phyloP scores from a whole-genome alignment of 768 basidiomycete species.

The Rhodotorula babjevae region DNA sequence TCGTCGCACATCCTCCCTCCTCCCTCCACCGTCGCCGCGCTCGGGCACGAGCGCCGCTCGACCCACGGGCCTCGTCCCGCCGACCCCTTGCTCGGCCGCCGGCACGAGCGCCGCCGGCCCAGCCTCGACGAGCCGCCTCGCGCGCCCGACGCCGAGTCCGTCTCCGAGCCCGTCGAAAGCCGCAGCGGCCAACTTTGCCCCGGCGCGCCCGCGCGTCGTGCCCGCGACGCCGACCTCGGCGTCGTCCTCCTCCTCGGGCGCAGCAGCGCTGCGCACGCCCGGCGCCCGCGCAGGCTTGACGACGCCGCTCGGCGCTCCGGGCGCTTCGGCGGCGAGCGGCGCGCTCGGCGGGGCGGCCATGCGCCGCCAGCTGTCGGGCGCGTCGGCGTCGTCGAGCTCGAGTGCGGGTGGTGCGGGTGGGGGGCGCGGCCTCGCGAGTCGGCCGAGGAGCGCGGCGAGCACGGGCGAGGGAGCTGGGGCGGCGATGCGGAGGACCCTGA shows the following conservation, averaged over 20 bases:
- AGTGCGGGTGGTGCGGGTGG: too few species aligned
- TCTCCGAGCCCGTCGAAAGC: not conserved
- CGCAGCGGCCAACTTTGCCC: conserved; percentile 2
- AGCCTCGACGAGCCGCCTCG: not conserved
- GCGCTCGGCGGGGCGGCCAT: too few species aligned
- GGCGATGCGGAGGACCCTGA: not conserved
- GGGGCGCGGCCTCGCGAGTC: not conserved
- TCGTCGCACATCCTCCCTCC: not conserved
- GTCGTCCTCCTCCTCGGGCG: not conserved
- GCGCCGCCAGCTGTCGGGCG: not conserved
- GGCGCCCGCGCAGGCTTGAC: not conserved
- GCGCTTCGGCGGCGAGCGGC: not conserved
- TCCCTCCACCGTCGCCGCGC: not conserved
- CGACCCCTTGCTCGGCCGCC: not conserved
- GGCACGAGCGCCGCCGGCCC: not conserved
- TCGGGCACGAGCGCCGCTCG: not conserved
- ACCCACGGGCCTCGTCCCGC: not conserved
- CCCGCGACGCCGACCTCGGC: not conserved
- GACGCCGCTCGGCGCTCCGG: too few species aligned
- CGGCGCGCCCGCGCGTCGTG: too few species aligned
- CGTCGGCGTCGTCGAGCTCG: not conserved
- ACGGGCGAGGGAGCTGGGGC: not conserved
- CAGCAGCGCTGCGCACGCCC: not conserved
- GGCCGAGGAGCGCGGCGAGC: not conserved
- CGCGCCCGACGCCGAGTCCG: not conserved